Evolutionary conservation across 441 rosid genomes (phyloP), one percentile per base, ranked within the genome.

Genomic region (Syzygium syzygioides): DNA sequence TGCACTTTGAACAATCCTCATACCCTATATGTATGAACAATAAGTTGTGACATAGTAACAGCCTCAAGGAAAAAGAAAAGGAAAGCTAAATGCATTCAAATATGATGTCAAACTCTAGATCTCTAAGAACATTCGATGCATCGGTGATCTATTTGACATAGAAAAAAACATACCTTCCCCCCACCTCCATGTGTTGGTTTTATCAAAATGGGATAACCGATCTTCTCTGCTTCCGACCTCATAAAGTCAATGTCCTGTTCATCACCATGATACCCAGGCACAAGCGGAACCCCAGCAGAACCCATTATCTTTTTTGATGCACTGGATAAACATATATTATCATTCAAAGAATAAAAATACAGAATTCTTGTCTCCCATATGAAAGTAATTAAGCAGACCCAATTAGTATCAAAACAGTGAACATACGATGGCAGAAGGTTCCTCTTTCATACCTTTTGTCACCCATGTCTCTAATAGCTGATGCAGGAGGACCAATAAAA

Each of bases 251-350:
- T 93, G 93, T 96, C 97, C 93, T 96, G 99, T 89, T 94, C 98
- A 79, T 90, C 90, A 13, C 98, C 99, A 92, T 98, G 99, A 95
- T 98, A 96, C 87, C 99, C 99, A 12, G 97, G 99, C 87, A 96
- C 99, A 50, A 96, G 97, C 19, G 99, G 99, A 91, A 96, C 99
- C 86, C 99, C 98, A 53, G 98, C 99, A 41, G 95, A 97, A 14
- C 99, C 99, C 99, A 98, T 96, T 93, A 98, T 98, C 93, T 96
- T 94, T 94, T 98, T 96, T 60, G 98, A 98, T 17, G 99, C 99
- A 92, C 99, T 98, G 86, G 50, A 53, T 55, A 66, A 57, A 80
- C 87, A 71, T 86, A 92, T 85, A 79, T 79, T 79, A 68, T 45
- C 59, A 89, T 76, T 32, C n/a, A 15, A 59, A 34, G 71, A 84